Evolutionary conservation across 805 yeast species (phyloP).

Genomic region (Limtongia smithiae): DNA sequence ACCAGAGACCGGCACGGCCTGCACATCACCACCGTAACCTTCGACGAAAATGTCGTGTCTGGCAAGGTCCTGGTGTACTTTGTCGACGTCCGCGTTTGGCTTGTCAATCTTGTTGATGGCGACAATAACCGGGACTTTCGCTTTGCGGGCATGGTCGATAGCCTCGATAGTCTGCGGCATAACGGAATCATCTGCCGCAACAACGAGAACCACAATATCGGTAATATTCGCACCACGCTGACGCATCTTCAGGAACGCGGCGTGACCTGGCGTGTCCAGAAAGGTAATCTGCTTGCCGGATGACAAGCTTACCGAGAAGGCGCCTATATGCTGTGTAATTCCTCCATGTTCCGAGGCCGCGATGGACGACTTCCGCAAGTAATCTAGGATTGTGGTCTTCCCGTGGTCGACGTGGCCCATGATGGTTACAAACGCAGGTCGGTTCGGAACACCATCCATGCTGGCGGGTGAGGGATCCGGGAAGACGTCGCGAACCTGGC

Average conservation of each 20-base stretch:
- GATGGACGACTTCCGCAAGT: slow-evolving; percentile 76
- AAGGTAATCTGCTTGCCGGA: slow-evolving; percentile 79
- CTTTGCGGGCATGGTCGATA: slow-evolving; percentile 80
- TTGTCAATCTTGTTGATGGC: slow-evolving; percentile 92
- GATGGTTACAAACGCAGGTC: slow-evolving; percentile 94
- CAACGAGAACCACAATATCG: slow-evolving; percentile 86
- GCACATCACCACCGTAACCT: slow-evolving; percentile 93
- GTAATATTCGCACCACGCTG: slow-evolving; percentile 94
- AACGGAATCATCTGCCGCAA: slow-evolving; percentile 95
- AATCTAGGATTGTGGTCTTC: slow-evolving; percentile 88
- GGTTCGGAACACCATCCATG: slow-evolving; percentile 47
- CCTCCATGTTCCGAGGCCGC: slow-evolving; percentile 91
- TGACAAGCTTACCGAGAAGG: slow-evolving; percentile 83
- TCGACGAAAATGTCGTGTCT: slow-evolving; percentile 78
- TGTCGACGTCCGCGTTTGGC: slow-evolving; percentile 68
- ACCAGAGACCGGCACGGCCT: slow-evolving; percentile 82
- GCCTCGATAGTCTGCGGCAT: slow-evolving; percentile 98
- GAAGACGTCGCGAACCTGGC: slow-evolving; percentile 28
- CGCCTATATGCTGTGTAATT: slow-evolving; percentile 97
- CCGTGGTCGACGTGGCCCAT: slow-evolving; percentile 99
- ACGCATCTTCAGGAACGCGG: slow-evolving; percentile 93
- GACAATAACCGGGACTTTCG: slow-evolving; percentile 79
- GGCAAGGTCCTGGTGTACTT: slow-evolving; percentile 73
- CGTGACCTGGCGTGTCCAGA: slow-evolving; percentile 97
- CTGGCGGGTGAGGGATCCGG: slow-evolving; percentile 42